A percentile compares a stretch with the other conserved stretches of the same genome.
Evolutionary conservation across 176 grass and related monocot genomes (phyloP).

Genomic region (Juncus effusus): DNA sequence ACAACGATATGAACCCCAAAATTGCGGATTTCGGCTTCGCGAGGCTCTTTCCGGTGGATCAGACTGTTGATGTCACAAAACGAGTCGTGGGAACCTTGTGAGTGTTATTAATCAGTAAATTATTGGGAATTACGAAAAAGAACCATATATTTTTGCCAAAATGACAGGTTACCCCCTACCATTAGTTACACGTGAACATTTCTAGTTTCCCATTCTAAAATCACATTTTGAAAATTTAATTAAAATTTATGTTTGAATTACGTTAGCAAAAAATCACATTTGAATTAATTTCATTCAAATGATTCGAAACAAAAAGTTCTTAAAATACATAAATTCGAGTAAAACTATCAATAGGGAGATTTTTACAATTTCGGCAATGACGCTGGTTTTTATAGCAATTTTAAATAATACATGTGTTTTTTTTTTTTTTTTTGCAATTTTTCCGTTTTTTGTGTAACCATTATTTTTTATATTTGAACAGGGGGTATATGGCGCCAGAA

Average conservation of each 20-base stretch:
- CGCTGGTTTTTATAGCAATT: conserved; percentile 30
- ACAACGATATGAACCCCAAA: conserved; percentile 34
- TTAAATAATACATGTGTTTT: conserved; percentile 52
- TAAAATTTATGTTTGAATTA: too few relatives aligned
- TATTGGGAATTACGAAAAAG: too few relatives aligned
- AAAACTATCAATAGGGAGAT: too few relatives aligned
- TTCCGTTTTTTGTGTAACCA: conserved; percentile 46
- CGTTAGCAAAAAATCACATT: too few relatives aligned
- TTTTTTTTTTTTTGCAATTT: conserved; percentile 43
- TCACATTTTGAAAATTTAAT: too few relatives aligned
- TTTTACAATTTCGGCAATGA: neutral
- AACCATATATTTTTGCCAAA: too few relatives aligned
- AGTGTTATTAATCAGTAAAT: conserved; percentile 9
- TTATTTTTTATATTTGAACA: conserved; percentile 54
- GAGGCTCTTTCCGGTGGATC: conserved; percentile 46
- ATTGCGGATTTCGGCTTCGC: conserved; percentile 67
- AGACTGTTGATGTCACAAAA: conserved; percentile 32
- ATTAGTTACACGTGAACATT: too few relatives aligned
- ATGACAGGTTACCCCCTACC: too few relatives aligned
- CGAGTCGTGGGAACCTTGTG: conserved; percentile 66
- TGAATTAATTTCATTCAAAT: too few relatives aligned
- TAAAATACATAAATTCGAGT: too few relatives aligned
- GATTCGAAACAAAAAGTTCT: too few relatives aligned
- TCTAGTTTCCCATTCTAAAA: too few relatives aligned
- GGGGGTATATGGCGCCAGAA: neutral